Evolutionary conservation across 1,139 yeast species (phyloP), one percentile per base, ranked within the genome.

Genomic region (Torulaspora globosa): DNA sequence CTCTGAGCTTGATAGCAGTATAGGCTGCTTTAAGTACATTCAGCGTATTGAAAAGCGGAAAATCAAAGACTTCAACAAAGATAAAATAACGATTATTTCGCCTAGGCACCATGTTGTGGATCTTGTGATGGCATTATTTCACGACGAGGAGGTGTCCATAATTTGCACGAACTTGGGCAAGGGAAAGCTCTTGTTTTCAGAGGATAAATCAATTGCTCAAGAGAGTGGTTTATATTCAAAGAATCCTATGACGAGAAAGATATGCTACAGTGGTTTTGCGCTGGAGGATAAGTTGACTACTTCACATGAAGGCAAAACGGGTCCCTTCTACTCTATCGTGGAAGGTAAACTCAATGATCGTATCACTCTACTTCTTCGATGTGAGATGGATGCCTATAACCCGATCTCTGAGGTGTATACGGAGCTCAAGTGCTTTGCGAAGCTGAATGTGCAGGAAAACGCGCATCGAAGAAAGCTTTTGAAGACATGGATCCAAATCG

Each of bases 401-500:
- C 34, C 49, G 3, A 19, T 39, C 2, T 43, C 52, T 1, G 45
- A 53, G 6, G 44, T 43, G 1, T 62, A 55, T 39, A 60, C 62
- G 8, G 68, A 64, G 46, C 38, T 64, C 24, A 64, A 64, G 48
- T 62, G 67, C 39, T 62, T 52, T 31, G 46, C 57, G 1, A 51
- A 52, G 12, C 41, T 63, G 8, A 56, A 53, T 11, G 43, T 56
- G 41, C 46, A 53, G 11, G 56, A 53, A 31, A 32, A 48, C 1
- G 44, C 53, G 21, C 67, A 64, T 46, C 51, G 65, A 28, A 47
- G 52, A 15, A 64, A 64, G 48, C 40, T 64, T 31, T 47, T 63
- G 18, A 59, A 62, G 30, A 59, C 66, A 26, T 64, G 67, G 67
- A 32, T 63, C 15, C 68, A 64, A 43, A 59, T 63, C 2, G 55